Evolutionary conservation across 208 protist species (phyloP).

Genomic region (Wallacemonas collosoma): DNA sequence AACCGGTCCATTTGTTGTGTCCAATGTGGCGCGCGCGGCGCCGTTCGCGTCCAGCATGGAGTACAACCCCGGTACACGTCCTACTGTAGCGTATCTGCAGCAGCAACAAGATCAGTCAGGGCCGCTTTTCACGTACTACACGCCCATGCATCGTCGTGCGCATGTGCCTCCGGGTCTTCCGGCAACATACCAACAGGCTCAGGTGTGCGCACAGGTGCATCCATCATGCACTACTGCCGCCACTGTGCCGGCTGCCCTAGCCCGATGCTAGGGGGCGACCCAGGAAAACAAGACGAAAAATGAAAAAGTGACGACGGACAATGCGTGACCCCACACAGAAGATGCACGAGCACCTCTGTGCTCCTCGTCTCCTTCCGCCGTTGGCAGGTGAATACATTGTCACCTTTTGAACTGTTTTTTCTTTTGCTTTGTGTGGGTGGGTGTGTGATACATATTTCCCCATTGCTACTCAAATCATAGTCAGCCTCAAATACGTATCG

Average conservation of each 20-base stretch:
- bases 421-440: no score
- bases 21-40: not conserved
- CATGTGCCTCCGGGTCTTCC: not conserved
- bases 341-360: no score
- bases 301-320: no score
- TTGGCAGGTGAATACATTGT: no score
- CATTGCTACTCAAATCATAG: no score
- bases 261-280: no score
- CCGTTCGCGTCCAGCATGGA: conserved; percentile 1
- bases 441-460: no score
- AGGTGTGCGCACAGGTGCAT: not conserved
- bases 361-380: no score
- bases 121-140: conserved; percentile 1
- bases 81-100: not conserved
- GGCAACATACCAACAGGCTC: not conserved
- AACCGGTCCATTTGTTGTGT: conserved; percentile 1
- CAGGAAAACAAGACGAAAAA: no score
- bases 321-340: no score
- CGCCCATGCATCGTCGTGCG: not conserved
- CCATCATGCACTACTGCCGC: not conserved
- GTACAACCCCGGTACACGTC: conserved; percentile 2
- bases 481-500: no score
- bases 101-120: not conserved
- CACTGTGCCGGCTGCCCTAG: not conserved
- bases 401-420: no score